Conservation (phyloP, 371 early-diverging fungal genomes). For the Rhizopus microsporus region DNA sequence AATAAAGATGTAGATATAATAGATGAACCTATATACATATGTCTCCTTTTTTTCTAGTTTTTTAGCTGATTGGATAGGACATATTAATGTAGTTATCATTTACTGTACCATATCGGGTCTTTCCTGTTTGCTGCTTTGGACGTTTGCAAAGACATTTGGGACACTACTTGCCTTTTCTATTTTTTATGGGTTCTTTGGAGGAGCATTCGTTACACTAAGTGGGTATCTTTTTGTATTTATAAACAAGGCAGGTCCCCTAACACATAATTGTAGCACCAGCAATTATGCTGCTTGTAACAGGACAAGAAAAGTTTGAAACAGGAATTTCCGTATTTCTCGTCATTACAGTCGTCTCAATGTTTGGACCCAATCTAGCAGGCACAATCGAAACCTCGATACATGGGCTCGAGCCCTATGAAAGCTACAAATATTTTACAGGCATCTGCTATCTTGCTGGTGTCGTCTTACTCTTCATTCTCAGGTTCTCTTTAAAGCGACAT, state of each 20-base stretch:
- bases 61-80: conserved; percentile 41
- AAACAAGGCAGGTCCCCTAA: neutral
- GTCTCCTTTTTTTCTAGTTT: neutral
- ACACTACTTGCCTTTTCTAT: conserved; percentile 32
- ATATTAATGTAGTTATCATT: conserved; percentile 37
- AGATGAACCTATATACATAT: neutral
- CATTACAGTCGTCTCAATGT: conserved; percentile 24
- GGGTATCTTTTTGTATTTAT: neutral
- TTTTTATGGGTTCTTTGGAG: conserved; percentile 43
- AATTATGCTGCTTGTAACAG: conserved; percentile 31
- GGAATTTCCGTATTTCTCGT: conserved; percentile 34
- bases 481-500: conserved; percentile 20
- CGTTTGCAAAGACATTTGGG: conserved; percentile 37
- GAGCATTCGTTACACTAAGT: conserved; percentile 39
- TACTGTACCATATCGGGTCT: conserved; percentile 30
- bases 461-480: conserved; percentile 19
- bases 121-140: conserved; percentile 43
- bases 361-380: conserved; percentile 40
- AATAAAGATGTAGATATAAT: neutral
- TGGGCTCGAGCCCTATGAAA: conserved; percentile 15
- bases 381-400: conserved; percentile 19
- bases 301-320: conserved; percentile 29
- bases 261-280: conserved; percentile 22
- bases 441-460: conserved; percentile 26
- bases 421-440: conserved; percentile 45